Base-by-base conservation (phyloP, 116 monocot species). In the Trichopus zeylanicus region DNA sequence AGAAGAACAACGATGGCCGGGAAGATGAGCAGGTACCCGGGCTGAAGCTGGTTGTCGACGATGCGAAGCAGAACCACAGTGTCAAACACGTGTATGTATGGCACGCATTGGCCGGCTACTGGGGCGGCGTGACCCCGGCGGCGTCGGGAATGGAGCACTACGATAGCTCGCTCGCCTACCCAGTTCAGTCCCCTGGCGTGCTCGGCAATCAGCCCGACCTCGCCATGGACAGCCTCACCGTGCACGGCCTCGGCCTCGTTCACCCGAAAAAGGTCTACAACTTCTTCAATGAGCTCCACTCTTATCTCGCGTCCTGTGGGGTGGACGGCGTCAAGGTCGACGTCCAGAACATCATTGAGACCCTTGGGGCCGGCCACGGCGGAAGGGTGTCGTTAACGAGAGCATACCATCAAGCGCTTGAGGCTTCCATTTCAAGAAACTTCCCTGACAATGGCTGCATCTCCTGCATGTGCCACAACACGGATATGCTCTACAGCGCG, bases 291-390 rank as follows among this genome's bases (percentile, higher is more conserved):
- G 90, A 90, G 66, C 81, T 90, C 16, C 90, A 90, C 65, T 24
- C 82, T 7, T 90, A 90, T 67, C 73, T 90, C 6, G 61, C 82
- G 24, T 82, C 82, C 5, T 82, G 82, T 48, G 90, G 90, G 26
- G 73, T 90, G 11, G 86, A 90, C 39, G 86, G 90, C 55, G 90
- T 90, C 23, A 90, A 90, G 56, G 90, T 90, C n/a, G 90, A 85
- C 53, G 90, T 82, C 25, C 90, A 90, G 79, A 90, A 86, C 82
- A 90, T 90, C 53, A 75, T 90, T 24, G 86, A 90, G 71, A 90
- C 90, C 19, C 71, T 85, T 6, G 90, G 90, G 3, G 73, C 79
- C 0, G 90, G 90, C 23, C 82, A 82, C 53, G 90, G 90, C 1
- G 90, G 90, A 10, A 59, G 90, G 2, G 90, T 90, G 15, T 70